Percentiles rank a stretch among this genome's conserved stretches.
These are phyloP conservation scores for Dioszegia crocea DNA, from an alignment of 768 basidiomycete species.

Conservation along the genomic window DNA sequence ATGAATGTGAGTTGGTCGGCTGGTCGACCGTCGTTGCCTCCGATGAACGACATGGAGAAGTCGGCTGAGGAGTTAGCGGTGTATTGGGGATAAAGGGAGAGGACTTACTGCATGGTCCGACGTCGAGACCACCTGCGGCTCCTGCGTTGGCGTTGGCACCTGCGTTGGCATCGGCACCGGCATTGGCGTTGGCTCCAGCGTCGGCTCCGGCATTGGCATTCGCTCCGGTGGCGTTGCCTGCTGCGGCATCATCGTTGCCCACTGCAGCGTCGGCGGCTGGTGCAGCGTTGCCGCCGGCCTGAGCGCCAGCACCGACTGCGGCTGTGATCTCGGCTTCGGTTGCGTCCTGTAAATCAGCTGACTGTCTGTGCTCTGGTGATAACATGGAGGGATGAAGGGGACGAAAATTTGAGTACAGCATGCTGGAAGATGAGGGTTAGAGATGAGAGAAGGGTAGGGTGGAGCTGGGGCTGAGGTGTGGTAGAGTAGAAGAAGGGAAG, in stretches of 20 bases:
- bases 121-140: slow-evolving; percentile 21
- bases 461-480: too few species aligned
- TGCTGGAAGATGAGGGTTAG: background rate
- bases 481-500: too few species aligned
- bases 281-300: background rate
- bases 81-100: background rate
- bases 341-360: slow-evolving; percentile 4
- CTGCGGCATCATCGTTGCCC: slow-evolving; percentile 14
- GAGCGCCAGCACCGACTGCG: slow-evolving; percentile 39
- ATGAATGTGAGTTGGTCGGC: slow-evolving; percentile 28
- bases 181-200: background rate
- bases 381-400: slow-evolving; percentile 45
- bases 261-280: background rate
- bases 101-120: slow-evolving; percentile 24
- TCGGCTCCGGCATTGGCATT: background rate
- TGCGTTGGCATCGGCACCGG: background rate
- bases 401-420: background rate
- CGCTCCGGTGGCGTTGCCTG: slow-evolving; percentile 15
- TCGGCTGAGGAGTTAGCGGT: slow-evolving; percentile 8
- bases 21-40: slow-evolving; percentile 15
- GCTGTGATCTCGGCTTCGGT: slow-evolving; percentile 60
- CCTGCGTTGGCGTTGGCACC: background rate
- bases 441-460: too few species aligned
- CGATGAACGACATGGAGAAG: slow-evolving; percentile 27
- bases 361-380: slow-evolving; percentile 53